These are phyloP conservation scores for Chrysosporium queenslandicum DNA, from an alignment of 2,329 filamentous ascomycete species.

Conservation along the genomic window DNA sequence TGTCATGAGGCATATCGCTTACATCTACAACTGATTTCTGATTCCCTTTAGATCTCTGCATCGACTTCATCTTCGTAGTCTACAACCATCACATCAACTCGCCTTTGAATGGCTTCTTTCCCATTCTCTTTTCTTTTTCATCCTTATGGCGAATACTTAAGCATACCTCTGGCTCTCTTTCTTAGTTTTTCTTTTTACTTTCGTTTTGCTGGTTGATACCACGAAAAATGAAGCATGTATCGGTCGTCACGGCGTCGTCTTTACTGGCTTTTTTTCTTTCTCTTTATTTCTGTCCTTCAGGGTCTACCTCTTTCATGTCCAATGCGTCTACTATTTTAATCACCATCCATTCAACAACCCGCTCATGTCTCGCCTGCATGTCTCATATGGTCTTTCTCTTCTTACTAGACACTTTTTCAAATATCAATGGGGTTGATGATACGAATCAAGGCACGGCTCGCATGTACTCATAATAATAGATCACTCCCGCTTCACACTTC, in stretches of 20 bases:
- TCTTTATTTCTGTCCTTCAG: background rate
- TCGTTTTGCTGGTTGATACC: constrained; percentile 8
- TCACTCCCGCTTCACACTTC: no score
- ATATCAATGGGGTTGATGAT: no score
- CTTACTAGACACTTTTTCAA: no score
- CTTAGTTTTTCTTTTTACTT: background rate
- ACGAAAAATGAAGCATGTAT: constrained; percentile 10
- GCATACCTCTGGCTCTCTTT: constrained; percentile 1
- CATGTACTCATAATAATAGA: no score
- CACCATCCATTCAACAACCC: background rate
- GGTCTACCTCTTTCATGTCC: background rate
- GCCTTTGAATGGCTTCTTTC: background rate
- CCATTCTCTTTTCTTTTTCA: background rate
- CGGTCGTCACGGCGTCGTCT: constrained; percentile 11
- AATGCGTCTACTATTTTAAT: background rate
- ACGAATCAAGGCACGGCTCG: no score
- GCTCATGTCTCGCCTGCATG: background rate
- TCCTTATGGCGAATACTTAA: background rate
- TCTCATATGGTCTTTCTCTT: background rate
- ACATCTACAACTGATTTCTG: background rate
- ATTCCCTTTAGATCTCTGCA: background rate
- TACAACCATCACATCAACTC: background rate
- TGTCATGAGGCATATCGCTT: background rate
- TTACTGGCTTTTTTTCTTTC: background rate
- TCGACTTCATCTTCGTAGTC: background rate